These are phyloP conservation scores for Hypoxylon sp. DNA, from an alignment of 2,329 filamentous ascomycete genomes.

Conservation along the genomic window DNA sequence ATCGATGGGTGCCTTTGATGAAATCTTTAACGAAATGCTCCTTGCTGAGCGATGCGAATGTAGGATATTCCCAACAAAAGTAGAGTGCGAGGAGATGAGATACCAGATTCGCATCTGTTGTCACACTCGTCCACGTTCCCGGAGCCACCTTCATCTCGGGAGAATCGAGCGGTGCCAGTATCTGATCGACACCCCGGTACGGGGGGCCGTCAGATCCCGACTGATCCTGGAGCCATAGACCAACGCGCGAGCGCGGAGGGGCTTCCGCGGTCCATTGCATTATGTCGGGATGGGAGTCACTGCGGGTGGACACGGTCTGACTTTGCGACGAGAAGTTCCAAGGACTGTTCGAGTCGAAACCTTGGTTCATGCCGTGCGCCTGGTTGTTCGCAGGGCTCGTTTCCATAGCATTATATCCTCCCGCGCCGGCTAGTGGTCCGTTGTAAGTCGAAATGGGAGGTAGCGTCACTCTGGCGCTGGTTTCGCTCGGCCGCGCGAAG, in stretches of 20 bases:
- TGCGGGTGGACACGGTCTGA: constrained; percentile 55
- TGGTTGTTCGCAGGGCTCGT: constrained; percentile 46
- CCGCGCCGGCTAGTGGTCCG: constrained; percentile 25
- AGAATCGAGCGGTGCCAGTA: constrained; percentile 56
- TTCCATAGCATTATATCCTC: constrained; percentile 43
- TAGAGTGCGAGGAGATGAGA: constrained; percentile 71
- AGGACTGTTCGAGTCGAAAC: constrained; percentile 55
- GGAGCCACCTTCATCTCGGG: constrained; percentile 54
- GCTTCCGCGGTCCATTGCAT: constrained; percentile 57
- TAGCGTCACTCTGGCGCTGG: constrained; percentile 39
- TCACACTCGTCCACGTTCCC: constrained; percentile 67
- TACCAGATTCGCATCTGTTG: constrained; percentile 64
- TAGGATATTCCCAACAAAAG: constrained; percentile 80
- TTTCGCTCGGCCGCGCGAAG: constrained; percentile 41
- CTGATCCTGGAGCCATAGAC: constrained; percentile 58
- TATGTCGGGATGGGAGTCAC: constrained; percentile 56
- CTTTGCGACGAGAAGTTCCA: constrained; percentile 59
- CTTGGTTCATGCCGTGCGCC: constrained; percentile 47
- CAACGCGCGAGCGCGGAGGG: constrained; percentile 56
- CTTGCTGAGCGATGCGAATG: constrained; percentile 75
- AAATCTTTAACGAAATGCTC: constrained; percentile 75
- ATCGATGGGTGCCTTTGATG: constrained; percentile 64
- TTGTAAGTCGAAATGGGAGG: constrained; percentile 42
- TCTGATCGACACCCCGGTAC: constrained; percentile 55
- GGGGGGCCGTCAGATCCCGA: constrained; percentile 44